Evolutionary conservation across 2,329 filamentous ascomycete species (phyloP), one percentile per base, ranked within the genome.

Genomic region (Diaporthe nobilis): DNA sequence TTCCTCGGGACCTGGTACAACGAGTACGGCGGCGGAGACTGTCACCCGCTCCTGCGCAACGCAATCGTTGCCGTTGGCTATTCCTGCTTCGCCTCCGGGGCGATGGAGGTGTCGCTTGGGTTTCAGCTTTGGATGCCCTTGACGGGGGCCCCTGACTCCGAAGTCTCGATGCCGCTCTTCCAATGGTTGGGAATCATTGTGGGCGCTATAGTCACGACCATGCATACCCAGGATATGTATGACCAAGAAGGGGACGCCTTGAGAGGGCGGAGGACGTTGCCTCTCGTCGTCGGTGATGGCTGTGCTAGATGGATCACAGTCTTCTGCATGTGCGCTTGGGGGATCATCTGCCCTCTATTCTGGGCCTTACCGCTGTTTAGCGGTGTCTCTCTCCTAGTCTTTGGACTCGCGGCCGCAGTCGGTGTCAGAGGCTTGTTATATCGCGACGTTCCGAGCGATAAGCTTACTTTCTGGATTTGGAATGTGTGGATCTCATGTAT

Each of bases 201-300:
- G 10, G 71, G 47, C 2, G 47, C 76, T 3, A 75, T 80, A n/a
- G 60, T 78, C n/a, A 76, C 80, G 6, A 81, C 79, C 8, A 67
- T 81, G 6, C 80, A 82, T 6, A 77, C 76, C 2, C 78, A 80
- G 55, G 81, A 82, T 53, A 78, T 81, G 74, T 75, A 77, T 34
- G 80, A 82, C 70, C 78, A 79, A 71, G 75, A 67, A 15, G 81
- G 81, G 6, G 81, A 82, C 39, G 44, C 68, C 1, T 44, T 73
- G 5, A 65, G 78, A 3, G 77, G 76, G 2, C 76, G 80, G 4
- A 76, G 72, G 10, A 80, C 80, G 1, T 47, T 80, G 9, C 81
- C 81, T 6, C 75, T 81, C 4, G 65, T 44, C 1, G 4, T 74
- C 7, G 67, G 76, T 3, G 74, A 72, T 47, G n/a, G 15, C 2